Conservation (phyloP, 139 green algal genomes). For the Chlorella sp. region DNA sequence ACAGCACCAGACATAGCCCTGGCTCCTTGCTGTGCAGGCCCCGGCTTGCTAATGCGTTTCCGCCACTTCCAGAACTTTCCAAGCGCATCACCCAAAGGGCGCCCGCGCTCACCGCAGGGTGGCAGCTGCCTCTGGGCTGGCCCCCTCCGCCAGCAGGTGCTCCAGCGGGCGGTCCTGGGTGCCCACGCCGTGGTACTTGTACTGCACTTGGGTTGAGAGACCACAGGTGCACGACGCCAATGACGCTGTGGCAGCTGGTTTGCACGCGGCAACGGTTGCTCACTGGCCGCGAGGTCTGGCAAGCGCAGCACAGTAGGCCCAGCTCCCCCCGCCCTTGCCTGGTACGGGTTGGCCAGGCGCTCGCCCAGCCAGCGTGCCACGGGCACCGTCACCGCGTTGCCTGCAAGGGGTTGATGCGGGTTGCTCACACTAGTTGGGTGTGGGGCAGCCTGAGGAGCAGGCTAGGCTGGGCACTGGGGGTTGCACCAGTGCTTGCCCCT, state of each 20-base stretch:
- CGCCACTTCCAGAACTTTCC: too few species aligned
- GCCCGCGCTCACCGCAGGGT: neutral
- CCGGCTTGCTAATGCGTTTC: neutral
- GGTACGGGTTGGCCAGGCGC: conserved; percentile 70
- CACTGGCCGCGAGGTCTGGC: too few species aligned
- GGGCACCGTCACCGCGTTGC: conserved; percentile 86
- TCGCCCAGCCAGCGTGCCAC: conserved; percentile 82
- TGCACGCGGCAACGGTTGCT: too few species aligned
- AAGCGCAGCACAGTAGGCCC: neutral
- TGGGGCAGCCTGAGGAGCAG: neutral
- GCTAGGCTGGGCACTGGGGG: too few species aligned
- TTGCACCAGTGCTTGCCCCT: too few species aligned
- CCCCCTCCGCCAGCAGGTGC: conserved; percentile 8
- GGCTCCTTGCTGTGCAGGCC: neutral
- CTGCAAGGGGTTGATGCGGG: too few species aligned
- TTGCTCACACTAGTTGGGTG: neutral
- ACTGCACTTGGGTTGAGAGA: neutral
- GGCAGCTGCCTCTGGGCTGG: neutral
- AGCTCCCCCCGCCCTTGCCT: neutral
- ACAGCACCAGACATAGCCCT: neutral
- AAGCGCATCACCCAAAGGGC: neutral
- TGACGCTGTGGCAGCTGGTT: too few species aligned
- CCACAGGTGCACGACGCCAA: neutral
- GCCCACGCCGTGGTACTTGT: conserved; percentile 59
- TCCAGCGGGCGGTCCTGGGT: conserved; percentile 36